Evolutionary conservation across 805 yeast species (phyloP).

Genomic region (Kurtzmaniella cleridarum): DNA sequence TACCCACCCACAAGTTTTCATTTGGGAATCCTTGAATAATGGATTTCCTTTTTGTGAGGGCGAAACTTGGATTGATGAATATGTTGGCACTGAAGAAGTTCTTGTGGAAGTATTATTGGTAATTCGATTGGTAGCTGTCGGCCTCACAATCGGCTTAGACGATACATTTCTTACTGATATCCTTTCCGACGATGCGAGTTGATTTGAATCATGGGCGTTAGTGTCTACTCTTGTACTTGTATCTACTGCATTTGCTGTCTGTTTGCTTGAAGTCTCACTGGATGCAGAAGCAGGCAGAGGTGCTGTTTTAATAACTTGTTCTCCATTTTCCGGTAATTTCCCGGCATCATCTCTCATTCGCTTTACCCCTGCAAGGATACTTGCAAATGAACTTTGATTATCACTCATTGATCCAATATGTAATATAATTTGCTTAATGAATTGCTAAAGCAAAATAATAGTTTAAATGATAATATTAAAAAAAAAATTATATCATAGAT

Average conservation of each 20-base stretch:
- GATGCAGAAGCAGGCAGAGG: neutral
- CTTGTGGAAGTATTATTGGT: slow-evolving; percentile 15
- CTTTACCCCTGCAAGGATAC: slow-evolving; percentile 66
- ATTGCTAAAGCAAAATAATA: neutral
- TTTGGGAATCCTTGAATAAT: slow-evolving; percentile 41
- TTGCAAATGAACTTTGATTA: slow-evolving; percentile 56
- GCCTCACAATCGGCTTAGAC: neutral
- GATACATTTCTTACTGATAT: neutral
- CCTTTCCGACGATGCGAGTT: neutral
- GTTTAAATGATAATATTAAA: no score
- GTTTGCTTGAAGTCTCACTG: neutral
- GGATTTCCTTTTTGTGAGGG: slow-evolving; percentile 73
- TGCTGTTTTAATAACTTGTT: neutral
- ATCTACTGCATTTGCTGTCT: no score
- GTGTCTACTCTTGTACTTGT: neutral
- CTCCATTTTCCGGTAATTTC: slow-evolving; percentile 2
- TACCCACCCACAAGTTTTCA: slow-evolving; percentile 51
- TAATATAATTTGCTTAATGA: neutral
- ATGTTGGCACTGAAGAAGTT: slow-evolving; percentile 8
- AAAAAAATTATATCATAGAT: no score
- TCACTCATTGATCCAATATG: no score
- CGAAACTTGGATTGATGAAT: slow-evolving; percentile 46
- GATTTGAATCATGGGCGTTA: slow-evolving; percentile 1
- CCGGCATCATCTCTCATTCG: slow-evolving; percentile 46
- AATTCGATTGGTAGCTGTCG: slow-evolving; percentile 4